A percentile compares a stretch with the other conserved stretches of the same genome.
Conservation (phyloP, 345 rosid species). For the Populus nigra region DNA sequence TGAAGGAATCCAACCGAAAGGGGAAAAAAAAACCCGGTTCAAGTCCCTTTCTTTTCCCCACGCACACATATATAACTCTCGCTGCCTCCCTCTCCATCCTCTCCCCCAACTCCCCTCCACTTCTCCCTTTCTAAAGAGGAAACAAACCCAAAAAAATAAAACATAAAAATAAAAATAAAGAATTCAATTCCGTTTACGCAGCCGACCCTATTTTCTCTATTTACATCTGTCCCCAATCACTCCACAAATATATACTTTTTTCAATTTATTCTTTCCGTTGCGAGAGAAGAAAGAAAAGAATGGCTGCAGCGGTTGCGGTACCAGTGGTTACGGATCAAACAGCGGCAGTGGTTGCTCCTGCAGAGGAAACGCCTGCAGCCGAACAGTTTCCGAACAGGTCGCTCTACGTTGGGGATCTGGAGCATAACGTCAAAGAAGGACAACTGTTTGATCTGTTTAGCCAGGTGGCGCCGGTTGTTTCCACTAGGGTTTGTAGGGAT, state of each 20-base stretch:
- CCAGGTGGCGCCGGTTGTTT: slow-evolving; percentile 47
- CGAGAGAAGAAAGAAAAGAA: slow-evolving; percentile 18
- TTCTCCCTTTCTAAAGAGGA: slow-evolving; percentile 13
- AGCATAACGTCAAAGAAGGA: slow-evolving; percentile 43
- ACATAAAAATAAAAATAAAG: background rate
- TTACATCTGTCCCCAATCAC: slow-evolving; percentile 3
- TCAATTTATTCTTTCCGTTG: slow-evolving; percentile 1
- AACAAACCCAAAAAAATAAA: background rate
- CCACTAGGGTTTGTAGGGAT: slow-evolving; percentile 68
- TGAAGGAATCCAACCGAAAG: background rate
- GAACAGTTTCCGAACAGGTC: slow-evolving; percentile 39
- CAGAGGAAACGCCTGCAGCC: slow-evolving; percentile 6
- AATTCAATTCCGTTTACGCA: slow-evolving; percentile 13
- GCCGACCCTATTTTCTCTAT: background rate
- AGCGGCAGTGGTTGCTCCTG: slow-evolving; percentile 6
- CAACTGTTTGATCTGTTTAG: slow-evolving; percentile 54
- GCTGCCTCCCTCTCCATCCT: background rate
- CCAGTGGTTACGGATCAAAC: slow-evolving; percentile 20
- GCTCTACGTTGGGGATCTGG: slow-evolving; percentile 69
- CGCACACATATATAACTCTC: background rate
- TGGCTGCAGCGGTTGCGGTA: slow-evolving; percentile 27
- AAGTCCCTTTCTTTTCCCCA: slow-evolving; percentile 12
- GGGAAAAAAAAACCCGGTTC: background rate
- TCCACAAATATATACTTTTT: background rate
- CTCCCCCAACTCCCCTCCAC: background rate